Percentiles rank a stretch among this genome's conserved stretches.
These are phyloP conservation scores for Lichtheimia ramosa DNA, from an alignment of 371 early-diverging fungal species.

Conservation along the genomic window DNA sequence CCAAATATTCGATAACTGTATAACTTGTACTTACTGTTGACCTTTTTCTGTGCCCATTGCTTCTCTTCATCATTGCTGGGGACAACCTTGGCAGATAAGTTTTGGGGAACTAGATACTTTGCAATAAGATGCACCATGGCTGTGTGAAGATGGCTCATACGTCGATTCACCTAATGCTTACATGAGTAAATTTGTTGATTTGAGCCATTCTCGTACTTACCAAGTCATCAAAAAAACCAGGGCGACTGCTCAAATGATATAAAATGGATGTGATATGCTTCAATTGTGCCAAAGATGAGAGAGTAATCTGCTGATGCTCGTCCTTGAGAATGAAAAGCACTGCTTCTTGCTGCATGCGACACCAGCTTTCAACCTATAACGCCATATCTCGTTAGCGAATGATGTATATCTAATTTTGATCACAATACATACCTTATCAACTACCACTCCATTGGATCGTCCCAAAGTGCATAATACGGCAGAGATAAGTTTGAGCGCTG, in stretches of 20 bases:
- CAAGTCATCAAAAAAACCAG: constrained; percentile 33
- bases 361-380: constrained; percentile 55
- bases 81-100: constrained; percentile 39
- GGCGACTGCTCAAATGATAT: constrained; percentile 44
- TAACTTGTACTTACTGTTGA: constrained; percentile 15
- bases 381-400: not conserved
- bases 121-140: constrained; percentile 42
- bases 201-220: constrained; percentile 17
- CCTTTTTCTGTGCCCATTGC: constrained; percentile 35
- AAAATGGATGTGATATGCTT: constrained; percentile 49
- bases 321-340: constrained; percentile 62
- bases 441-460: constrained; percentile 45
- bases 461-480: constrained; percentile 53
- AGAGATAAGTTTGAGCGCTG: constrained; percentile 63
- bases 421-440: constrained; percentile 38
- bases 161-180: constrained; percentile 17
- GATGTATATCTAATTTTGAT: not conserved
- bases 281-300: constrained; percentile 46
- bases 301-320: constrained; percentile 28
- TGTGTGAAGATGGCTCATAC: constrained; percentile 46
- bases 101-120: constrained; percentile 42
- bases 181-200: not conserved
- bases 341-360: constrained; percentile 61
- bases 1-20: no score
- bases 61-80: constrained; percentile 38